phyloP scores from a whole-genome alignment of 2,329 filamentous ascomycete species.

The Diplodia mutila region DNA sequence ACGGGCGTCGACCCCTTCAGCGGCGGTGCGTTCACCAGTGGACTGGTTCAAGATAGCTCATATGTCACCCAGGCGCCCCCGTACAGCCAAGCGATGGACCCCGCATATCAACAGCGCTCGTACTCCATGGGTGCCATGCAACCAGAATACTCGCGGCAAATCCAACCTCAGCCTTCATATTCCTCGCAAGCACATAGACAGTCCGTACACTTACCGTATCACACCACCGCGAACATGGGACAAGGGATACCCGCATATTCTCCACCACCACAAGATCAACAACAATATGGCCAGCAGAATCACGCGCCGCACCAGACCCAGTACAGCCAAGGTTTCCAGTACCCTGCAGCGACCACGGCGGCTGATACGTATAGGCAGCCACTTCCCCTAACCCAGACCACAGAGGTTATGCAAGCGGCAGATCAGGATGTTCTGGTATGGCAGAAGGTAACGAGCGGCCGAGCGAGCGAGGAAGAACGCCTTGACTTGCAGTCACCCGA shows the following conservation, averaged over 20 bases:
- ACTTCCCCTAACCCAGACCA: conserved; percentile 14
- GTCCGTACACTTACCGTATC: conserved; percentile 17
- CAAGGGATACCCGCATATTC: conserved; percentile 11
- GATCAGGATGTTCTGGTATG: conserved; percentile 26
- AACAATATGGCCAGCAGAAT: conserved; percentile 18
- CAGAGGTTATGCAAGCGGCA: conserved; percentile 19
- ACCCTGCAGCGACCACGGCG: conserved; percentile 23
- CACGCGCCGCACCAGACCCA: conserved; percentile 22
- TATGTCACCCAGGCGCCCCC: conserved; percentile 7
- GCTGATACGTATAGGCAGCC: conserved; percentile 24
- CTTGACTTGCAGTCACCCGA: conserved; percentile 7
- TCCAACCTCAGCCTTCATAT: background rate
- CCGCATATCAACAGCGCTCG: conserved; percentile 3
- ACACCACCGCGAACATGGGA: conserved; percentile 15
- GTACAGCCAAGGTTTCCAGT: conserved; percentile 23
- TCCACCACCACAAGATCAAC: background rate
- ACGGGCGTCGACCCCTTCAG: conserved; percentile 11
- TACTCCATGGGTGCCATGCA: conserved; percentile 20
- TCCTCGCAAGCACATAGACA: conserved; percentile 11
- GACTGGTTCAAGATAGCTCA: conserved; percentile 8
- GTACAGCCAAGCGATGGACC: conserved; percentile 15
- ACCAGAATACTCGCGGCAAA: conserved; percentile 7
- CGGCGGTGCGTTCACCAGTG: conserved; percentile 11
- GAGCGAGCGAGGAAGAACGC: conserved; percentile 12
- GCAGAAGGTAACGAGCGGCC: conserved; percentile 20